Percentiles rank a stretch among this genome's conserved stretches.
These are phyloP conservation scores for Metarhizium rileyi DNA, from an alignment of 2,329 filamentous ascomycete genomes.

Conservation along the genomic window DNA sequence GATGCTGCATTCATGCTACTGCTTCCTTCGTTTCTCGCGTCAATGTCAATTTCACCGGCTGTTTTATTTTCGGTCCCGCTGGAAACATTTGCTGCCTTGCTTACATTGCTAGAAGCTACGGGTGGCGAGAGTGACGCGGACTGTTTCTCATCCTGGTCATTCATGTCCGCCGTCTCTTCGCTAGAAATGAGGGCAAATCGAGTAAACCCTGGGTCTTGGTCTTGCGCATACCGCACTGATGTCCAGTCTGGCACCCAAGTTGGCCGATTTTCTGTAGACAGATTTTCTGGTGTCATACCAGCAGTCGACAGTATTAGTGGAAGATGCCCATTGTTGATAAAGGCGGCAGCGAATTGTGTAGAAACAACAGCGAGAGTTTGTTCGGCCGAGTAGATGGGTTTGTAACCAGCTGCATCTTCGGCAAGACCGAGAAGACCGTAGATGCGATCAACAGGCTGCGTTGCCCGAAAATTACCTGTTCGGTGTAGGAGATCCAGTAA, in stretches of 20 bases:
- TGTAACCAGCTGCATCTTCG: slow-evolving; percentile 3
- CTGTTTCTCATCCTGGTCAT: neutral
- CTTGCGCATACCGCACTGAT: slow-evolving; percentile 2
- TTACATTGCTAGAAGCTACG: neutral
- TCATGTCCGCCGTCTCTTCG: neutral
- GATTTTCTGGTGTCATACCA: slow-evolving; percentile 1
- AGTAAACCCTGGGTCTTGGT: neutral
- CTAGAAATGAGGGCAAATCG: neutral
- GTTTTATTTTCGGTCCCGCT: neutral
- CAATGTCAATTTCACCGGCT: neutral
- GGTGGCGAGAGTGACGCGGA: neutral
- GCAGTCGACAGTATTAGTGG: slow-evolving; percentile 5
- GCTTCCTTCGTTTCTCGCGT: neutral
- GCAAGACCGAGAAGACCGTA: slow-evolving; percentile 7
- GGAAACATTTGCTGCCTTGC: neutral
- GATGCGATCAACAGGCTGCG: slow-evolving; percentile 2
- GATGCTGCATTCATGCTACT: neutral
- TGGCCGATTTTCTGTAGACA: neutral
- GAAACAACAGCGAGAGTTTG: slow-evolving; percentile 4
- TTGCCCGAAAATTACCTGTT: slow-evolving; percentile 6
- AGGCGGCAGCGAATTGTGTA: slow-evolving; percentile 5
- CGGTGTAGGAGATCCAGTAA: slow-evolving; percentile 4
- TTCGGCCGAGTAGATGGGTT: slow-evolving; percentile 6
- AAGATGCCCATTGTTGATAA: slow-evolving; percentile 4
- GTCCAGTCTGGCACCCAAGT: slow-evolving; percentile 9